Evolutionary conservation across 2,329 filamentous ascomycete species (phyloP), one percentile per base, ranked within the genome.

Genomic region (Aspergillus neoniger): DNA sequence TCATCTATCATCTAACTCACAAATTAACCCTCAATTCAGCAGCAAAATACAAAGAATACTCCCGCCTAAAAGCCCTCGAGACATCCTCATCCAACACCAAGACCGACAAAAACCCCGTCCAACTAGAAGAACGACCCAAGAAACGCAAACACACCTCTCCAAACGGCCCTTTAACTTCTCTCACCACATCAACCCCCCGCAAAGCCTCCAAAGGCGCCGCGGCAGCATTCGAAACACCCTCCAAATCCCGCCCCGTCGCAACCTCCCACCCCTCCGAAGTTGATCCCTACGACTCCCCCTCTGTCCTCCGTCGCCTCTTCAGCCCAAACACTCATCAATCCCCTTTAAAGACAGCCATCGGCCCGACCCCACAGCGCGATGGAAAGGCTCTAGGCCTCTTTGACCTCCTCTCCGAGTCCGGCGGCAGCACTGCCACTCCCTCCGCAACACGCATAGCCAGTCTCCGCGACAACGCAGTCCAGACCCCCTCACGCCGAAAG

Each of bases 311-410:
- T 17, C 68, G 70, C 36, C 65, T 78, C 10, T 76, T 77, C 69
- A 76, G 73, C 56, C 72, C 77, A 7, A 70, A 66, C 25, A 67
- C 72, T 2, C 75, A 77, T 49, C 65, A 62, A 5, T 69, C 73
- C 8, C 75, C 77, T 2, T 64, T 80, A 2, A 76, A 77, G 48
- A 63, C 73, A 8, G 74, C 72, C 23, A 79, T 82, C 53, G 80
- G 80, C 4, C 80, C 80, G 12, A 82, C 80, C 2, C 80, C 80
- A 1, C 79, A 82, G 60, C 76, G 80, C 39, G 79, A 82, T 67
- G 80, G 80, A 9, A 81, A 76, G 48, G 74, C 79, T 0, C 65
- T 82, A 2, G 80, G 80, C 0, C 70, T 82, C 2, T 82, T 82
- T 55, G 80, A 82, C 59, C 70, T 81, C 47, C 71, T 82, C 4